Conservation (phyloP, 2,329 filamentous ascomycete genomes). For the Aspergillus novoparasiticus region DNA sequence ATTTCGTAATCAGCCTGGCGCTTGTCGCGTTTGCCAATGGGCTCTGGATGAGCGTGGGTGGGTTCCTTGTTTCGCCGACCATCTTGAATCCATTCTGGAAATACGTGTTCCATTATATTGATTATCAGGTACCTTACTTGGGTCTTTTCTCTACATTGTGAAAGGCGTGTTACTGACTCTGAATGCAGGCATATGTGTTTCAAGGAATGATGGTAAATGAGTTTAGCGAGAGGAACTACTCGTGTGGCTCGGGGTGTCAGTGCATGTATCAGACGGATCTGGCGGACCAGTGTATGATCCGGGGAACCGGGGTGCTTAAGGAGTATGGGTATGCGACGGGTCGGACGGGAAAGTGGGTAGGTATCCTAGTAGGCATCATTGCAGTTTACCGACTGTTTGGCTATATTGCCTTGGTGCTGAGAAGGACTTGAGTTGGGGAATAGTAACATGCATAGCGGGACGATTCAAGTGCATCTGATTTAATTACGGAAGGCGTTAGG, state of each 20-base stretch:
- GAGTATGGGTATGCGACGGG: conserved; percentile 70
- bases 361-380: conserved; percentile 77
- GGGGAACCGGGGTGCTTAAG: conserved; percentile 69
- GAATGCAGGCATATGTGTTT: conserved; percentile 69
- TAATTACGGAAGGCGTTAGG: not conserved
- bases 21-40: conserved; percentile 84
- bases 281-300: conserved; percentile 67
- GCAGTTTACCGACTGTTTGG: conserved; percentile 70
- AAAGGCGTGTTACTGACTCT: not conserved
- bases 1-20: conserved; percentile 78
- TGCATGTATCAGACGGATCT: conserved; percentile 73
- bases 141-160: not conserved
- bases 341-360: conserved; percentile 68
- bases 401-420: conserved; percentile 58
- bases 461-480: not conserved
- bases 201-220: conserved; percentile 94
- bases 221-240: conserved; percentile 67
- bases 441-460: not conserved
- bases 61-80: conserved; percentile 74
- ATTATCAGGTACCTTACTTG: conserved; percentile 65
- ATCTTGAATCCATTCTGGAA: conserved; percentile 81
- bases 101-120: conserved; percentile 86
- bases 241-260: conserved; percentile 60
- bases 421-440: conserved; percentile 10
- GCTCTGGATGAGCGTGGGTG: conserved; percentile 84